Base-by-base conservation (phyloP, 805 yeast species). In the Zygoascus biomembranicola region DNA sequence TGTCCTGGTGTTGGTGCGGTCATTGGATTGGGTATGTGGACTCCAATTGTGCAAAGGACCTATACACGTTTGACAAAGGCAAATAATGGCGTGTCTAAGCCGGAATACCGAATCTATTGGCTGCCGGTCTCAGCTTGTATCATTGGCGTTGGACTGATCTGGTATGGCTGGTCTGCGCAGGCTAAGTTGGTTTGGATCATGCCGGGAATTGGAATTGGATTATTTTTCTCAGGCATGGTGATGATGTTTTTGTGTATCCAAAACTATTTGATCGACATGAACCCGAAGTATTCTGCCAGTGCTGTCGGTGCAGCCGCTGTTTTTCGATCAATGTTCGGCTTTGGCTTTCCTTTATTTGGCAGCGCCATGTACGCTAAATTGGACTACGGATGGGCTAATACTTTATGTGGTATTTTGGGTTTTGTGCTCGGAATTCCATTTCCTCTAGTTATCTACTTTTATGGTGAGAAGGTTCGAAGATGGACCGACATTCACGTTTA, bases 111-210 rank as follows among this genome's bases (percentile, higher is more conserved):
- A 48, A 63, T 84, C 32, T 83, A 83, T 13, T 68, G 76, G 51
- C 64, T 82, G 43, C 70, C 79, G 56, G 65, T 71, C 14, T 70
- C 77, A 18, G 81, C 85, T 0, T 57, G 82, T 37, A 61, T 76
- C 16, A 73, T 80, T 57, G 82, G 88, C 0, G 71, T 74, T 13
- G 89, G 88, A 0, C 68, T 84, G 43, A 69, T 84, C 55, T 80
- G 87, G 80, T 82, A 80, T 61, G 90, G 89, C 14, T 84, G 89
- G 90, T 76, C 83, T 35, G 83, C 85, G 1, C 70, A 81, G 61
- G 70, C 76, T 32, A 63, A 76, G 32, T 62, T 80, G 45, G 80
- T 74, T 51, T 84, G 85, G 84, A 74, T 84, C 43, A 78, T 82
- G 73, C 85, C 87, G 0, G 69, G 72, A 32, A 69, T 84, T 32